Evolutionary conservation across 2,329 filamentous ascomycete genomes (phyloP).

Genomic region (Pyricularia grisea): DNA sequence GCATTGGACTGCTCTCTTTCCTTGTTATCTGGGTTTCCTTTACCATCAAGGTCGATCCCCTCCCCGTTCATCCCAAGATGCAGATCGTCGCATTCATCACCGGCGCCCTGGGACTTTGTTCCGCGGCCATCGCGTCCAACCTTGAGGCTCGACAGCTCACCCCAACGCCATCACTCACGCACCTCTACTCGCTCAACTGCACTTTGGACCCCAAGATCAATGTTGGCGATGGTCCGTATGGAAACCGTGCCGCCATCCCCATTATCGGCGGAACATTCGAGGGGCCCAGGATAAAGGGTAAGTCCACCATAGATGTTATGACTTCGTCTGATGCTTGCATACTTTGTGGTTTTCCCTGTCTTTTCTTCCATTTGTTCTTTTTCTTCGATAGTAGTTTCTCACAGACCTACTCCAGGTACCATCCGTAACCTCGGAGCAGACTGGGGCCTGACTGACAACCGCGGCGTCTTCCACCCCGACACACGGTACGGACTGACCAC

Average conservation of each 20-base stretch:
- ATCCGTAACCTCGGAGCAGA: not conserved
- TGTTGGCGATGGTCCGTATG: not conserved
- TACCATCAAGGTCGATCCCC: not conserved
- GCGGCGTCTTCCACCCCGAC: not conserved
- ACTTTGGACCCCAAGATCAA: not conserved
- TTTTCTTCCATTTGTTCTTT: not conserved
- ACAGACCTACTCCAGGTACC: not conserved
- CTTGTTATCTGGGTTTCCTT: not conserved
- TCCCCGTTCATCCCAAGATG: not conserved
- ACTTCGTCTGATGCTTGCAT: too few species aligned
- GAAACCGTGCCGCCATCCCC: not conserved
- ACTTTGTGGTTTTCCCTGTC: too few species aligned
- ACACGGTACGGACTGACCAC: not conserved
- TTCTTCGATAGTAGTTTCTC: not conserved
- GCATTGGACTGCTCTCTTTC: not conserved
- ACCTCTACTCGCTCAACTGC: conserved; percentile 2
- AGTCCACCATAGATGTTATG: not conserved
- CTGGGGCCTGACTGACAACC: conserved; percentile 1
- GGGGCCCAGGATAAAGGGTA: not conserved
- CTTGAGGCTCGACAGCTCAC: not conserved
- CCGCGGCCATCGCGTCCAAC: not conserved
- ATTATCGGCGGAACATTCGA: not conserved
- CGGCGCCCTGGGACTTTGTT: not conserved
- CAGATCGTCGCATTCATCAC: not conserved
- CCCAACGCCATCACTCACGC: not conserved